A percentile compares a stretch with the other conserved stretches of the same genome.
These are phyloP conservation scores for Pseudocercospora vitis DNA, from an alignment of 2,329 filamentous ascomycete genomes.

Conservation along the genomic window DNA sequence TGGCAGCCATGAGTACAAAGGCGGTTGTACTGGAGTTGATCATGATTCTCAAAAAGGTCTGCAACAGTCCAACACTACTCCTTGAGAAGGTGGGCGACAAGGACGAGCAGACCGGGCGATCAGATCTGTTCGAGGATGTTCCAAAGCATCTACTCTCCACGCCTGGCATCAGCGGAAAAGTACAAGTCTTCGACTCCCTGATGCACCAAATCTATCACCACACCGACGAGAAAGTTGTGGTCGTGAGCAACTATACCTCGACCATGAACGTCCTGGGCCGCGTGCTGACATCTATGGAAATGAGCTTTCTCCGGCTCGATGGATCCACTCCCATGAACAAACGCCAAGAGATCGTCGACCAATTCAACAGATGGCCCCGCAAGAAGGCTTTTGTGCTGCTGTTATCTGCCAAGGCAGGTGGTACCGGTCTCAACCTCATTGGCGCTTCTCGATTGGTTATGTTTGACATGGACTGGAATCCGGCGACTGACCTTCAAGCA, in stretches of 20 bases:
- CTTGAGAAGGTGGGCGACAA: slow-evolving; percentile 47
- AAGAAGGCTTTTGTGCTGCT: slow-evolving; percentile 66
- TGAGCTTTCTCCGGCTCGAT: slow-evolving; percentile 67
- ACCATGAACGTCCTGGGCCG: slow-evolving; percentile 67
- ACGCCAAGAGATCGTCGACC: slow-evolving; percentile 67
- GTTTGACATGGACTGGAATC: slow-evolving; percentile 76
- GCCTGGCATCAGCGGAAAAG: slow-evolving; percentile 62
- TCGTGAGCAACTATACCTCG: slow-evolving; percentile 75
- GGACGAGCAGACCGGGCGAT: slow-evolving; percentile 37
- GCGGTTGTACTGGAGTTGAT: slow-evolving; percentile 68
- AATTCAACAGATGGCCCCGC: slow-evolving; percentile 63
- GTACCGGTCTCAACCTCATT: slow-evolving; percentile 68
- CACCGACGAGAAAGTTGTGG: slow-evolving; percentile 68
- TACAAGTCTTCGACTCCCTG: slow-evolving; percentile 66
- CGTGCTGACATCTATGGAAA: slow-evolving; percentile 60
- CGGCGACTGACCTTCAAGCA: slow-evolving; percentile 69
- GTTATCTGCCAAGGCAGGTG: slow-evolving; percentile 70
- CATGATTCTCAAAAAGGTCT: slow-evolving; percentile 71
- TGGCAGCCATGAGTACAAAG: slow-evolving; percentile 60
- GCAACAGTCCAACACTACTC: slow-evolving; percentile 68
- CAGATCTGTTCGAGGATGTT: slow-evolving; percentile 43
- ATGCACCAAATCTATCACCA: slow-evolving; percentile 60
- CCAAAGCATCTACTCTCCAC: slow-evolving; percentile 57
- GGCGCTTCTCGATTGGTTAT: slow-evolving; percentile 69
- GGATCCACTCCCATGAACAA: slow-evolving; percentile 64